A percentile compares a stretch with the other conserved stretches of the same genome.
phyloP scores from a whole-genome alignment of 352 stramenopile species.

The Globisporangium cystogenes region DNA sequence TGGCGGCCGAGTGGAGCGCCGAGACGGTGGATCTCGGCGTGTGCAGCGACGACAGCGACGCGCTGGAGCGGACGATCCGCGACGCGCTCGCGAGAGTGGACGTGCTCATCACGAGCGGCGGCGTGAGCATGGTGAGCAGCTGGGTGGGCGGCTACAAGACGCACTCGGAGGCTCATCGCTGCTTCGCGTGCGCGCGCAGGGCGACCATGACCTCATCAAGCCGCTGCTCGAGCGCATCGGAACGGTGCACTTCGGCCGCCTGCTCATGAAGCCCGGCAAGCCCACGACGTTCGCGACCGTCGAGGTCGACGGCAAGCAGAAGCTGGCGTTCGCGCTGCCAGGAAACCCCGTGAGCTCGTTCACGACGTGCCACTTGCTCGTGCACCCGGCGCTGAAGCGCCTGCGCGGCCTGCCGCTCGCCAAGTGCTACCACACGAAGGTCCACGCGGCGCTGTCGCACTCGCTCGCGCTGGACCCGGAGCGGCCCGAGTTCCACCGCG shows the following conservation, averaged over 20 bases:
- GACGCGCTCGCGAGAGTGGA: conserved; percentile 61
- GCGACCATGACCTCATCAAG: conserved; percentile 94
- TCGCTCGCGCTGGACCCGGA: conserved; percentile 81
- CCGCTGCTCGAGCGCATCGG: conserved; percentile 81
- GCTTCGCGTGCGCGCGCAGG: conserved; percentile 16
- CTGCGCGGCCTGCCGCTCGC: conserved; percentile 58
- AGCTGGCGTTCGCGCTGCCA: conserved; percentile 93
- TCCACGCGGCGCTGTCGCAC: conserved; percentile 57
- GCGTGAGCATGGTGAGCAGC: conserved; percentile 85
- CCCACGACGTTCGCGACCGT: conserved; percentile 96
- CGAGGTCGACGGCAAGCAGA: conserved; percentile 34
- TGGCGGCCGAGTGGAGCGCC: conserved; percentile 41
- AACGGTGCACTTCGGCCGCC: conserved; percentile 92
- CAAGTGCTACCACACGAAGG: conserved; percentile 39
- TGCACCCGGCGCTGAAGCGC: conserved; percentile 88
- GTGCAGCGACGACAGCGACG: conserved; percentile 59
- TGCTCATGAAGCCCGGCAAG: conserved; percentile 98
- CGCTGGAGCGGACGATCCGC: conserved; percentile 38
- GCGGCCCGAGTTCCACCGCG: conserved; percentile 95
- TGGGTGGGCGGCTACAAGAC: not conserved
- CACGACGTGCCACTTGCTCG: conserved; percentile 93
- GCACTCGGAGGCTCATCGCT: not conserved
- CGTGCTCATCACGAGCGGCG: conserved; percentile 94
- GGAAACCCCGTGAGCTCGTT: conserved; percentile 96
- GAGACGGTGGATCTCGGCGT: conserved; percentile 66